Percentiles rank a stretch among this genome's conserved stretches.
These are phyloP conservation scores for Hemileccinum rubropunctum DNA, from an alignment of 768 basidiomycete species.

Conservation along the genomic window DNA sequence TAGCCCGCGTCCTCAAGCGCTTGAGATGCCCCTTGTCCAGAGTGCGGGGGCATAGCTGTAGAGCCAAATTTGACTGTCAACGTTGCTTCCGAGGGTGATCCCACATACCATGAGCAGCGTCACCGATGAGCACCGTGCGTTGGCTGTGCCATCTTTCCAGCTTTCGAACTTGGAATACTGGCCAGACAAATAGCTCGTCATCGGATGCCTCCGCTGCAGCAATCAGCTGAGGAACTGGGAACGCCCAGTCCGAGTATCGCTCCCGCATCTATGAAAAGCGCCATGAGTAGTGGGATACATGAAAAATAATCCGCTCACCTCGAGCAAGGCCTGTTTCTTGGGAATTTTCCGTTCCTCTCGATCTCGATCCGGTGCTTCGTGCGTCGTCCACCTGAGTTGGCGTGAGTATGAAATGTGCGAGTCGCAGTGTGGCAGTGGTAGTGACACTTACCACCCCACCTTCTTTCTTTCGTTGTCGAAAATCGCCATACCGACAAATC, in stretches of 20 bases:
- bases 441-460: slow-evolving; percentile 22
- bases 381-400: slow-evolving; percentile 27
- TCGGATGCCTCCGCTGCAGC: slow-evolving; percentile 16
- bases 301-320: slow-evolving; percentile 6
- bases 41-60: slow-evolving; percentile 32
- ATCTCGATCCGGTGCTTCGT: slow-evolving; percentile 24
- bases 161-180: slow-evolving; percentile 24
- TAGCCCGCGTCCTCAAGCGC: slow-evolving; percentile 30
- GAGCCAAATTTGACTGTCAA: not conserved
- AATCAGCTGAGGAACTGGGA: slow-evolving; percentile 28
- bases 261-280: slow-evolving; percentile 17
- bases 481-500: slow-evolving; percentile 26
- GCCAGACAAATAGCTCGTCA: slow-evolving; percentile 24
- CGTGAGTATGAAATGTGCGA: not conserved
- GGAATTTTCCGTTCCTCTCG: slow-evolving; percentile 30
- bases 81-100: not conserved
- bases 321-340: slow-evolving; percentile 18
- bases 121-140: slow-evolving; percentile 29
- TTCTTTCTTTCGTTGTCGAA: slow-evolving; percentile 26
- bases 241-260: slow-evolving; percentile 27
- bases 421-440: not conserved
- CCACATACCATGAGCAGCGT: slow-evolving; percentile 31
- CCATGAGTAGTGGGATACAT: not conserved
- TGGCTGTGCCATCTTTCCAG: slow-evolving; percentile 25
- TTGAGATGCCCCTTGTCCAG: slow-evolving; percentile 32